Percentiles rank a stretch among this genome's conserved stretches.
These are phyloP conservation scores for Cytospora schulzeri DNA, from an alignment of 2,329 filamentous ascomycete genomes.

Conservation along the genomic window DNA sequence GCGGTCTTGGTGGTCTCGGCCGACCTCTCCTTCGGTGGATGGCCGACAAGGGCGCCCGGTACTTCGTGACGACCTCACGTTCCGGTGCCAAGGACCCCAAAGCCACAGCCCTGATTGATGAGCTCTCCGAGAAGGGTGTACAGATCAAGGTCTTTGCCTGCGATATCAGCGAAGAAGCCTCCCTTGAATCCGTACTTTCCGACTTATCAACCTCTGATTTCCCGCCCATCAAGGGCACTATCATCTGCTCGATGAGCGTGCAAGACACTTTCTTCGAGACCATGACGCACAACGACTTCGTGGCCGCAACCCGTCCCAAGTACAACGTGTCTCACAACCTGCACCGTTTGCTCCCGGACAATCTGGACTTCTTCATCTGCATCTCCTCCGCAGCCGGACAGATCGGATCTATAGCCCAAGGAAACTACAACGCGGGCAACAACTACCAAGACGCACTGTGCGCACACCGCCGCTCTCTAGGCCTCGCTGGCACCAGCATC, in stretches of 20 bases:
- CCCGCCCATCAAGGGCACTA: conserved; percentile 3
- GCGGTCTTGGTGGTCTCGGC: conserved; percentile 8
- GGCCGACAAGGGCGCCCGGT: conserved; percentile 4
- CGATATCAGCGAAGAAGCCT: conserved; percentile 5
- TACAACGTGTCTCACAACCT: conserved; percentile 35
- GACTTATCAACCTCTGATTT: not conserved
- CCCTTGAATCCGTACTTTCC: not conserved
- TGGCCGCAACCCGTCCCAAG: conserved; percentile 33
- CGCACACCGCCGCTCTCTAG: conserved; percentile 33
- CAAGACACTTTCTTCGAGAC: conserved; percentile 38
- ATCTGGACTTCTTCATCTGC: conserved; percentile 37
- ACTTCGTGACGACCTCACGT: conserved; percentile 6
- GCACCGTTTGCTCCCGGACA: conserved; percentile 33
- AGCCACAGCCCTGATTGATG: not conserved
- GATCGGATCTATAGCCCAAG: conserved; percentile 37
- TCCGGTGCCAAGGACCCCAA: not conserved
- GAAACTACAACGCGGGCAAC: conserved; percentile 37
- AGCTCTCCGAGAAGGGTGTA: not conserved
- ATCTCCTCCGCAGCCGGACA: conserved; percentile 35
- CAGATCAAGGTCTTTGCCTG: conserved; percentile 7
- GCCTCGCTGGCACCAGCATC: conserved; percentile 34
- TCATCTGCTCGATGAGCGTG: conserved; percentile 14
- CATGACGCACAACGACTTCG: conserved; percentile 34
- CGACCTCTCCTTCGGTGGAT: conserved; percentile 5
- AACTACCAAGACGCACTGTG: conserved; percentile 36